Percentiles rank a stretch among this genome's conserved stretches.
phyloP scores from a whole-genome alignment of 2,329 filamentous ascomycete genomes.

The Tolypocladium tundrense region DNA sequence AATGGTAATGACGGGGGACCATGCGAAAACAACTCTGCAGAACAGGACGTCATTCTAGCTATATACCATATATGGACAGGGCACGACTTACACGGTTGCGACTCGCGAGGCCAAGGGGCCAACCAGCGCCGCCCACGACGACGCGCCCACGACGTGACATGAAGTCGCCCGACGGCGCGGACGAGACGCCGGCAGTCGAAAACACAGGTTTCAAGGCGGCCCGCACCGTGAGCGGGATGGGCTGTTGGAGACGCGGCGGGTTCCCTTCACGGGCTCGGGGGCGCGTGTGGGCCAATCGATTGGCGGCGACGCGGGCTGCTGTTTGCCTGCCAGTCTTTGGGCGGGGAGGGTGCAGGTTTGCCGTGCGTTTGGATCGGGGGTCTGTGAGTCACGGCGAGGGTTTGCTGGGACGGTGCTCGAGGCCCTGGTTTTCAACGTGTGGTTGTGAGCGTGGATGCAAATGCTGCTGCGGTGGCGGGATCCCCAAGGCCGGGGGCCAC shows the following conservation, averaged over 20 bases:
- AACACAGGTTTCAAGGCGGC: not conserved
- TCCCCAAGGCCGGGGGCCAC: not conserved
- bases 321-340: not conserved
- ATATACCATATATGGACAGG: not conserved
- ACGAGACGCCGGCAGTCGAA: not conserved
- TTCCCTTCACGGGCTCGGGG: not conserved
- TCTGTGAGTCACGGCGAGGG: not conserved
- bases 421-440: no score
- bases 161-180: not conserved
- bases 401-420: not conserved
- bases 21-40: not conserved
- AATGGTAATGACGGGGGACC: not conserved
- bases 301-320: not conserved
- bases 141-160: not conserved
- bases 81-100: not conserved
- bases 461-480: not conserved
- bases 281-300: not conserved
- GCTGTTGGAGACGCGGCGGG: not conserved
- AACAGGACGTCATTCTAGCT: not conserved
- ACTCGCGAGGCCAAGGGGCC: not conserved
- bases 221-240: not conserved
- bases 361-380: no score
- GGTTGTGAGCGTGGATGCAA: not conserved
- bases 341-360: no score
- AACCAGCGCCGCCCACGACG: not conserved